Evolutionary conservation across 2,329 filamentous ascomycete species (phyloP).

Genomic region (Tolypocladium sp.): DNA sequence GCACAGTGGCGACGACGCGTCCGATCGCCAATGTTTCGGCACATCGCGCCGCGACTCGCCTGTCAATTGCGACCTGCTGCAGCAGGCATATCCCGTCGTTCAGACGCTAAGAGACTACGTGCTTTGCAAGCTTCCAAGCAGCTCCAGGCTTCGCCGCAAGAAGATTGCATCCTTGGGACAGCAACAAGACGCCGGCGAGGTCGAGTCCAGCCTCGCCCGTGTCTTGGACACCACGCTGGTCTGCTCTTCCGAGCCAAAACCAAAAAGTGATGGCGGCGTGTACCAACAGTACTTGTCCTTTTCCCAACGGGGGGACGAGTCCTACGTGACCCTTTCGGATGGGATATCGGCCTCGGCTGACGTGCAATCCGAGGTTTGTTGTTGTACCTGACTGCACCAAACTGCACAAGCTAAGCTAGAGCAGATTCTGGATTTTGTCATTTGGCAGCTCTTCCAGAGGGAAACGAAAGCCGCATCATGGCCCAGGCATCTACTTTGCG

Average conservation of each 20-base stretch:
- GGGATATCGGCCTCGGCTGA: constrained; percentile 33
- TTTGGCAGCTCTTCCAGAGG: constrained; percentile 68
- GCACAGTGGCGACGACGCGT: constrained; percentile 12
- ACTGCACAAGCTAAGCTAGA: constrained; percentile 6
- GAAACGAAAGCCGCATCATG: constrained; percentile 32
- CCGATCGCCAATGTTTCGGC: background rate
- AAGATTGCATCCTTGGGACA: constrained; percentile 42
- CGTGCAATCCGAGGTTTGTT: constrained; percentile 54
- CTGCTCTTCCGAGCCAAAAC: constrained; percentile 33
- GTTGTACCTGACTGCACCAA: constrained; percentile 1
- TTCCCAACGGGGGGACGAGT: constrained; percentile 53
- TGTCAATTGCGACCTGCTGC: constrained; percentile 53
- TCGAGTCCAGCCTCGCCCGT: constrained; percentile 35
- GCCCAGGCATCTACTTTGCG: constrained; percentile 69
- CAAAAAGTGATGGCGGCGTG: constrained; percentile 24
- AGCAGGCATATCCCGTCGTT: constrained; percentile 57
- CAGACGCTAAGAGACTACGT: constrained; percentile 63
- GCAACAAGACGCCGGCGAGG: constrained; percentile 12
- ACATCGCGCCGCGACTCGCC: constrained; percentile 5
- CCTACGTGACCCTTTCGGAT: constrained; percentile 42
- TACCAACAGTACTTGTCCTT: constrained; percentile 50
- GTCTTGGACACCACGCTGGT: constrained; percentile 65
- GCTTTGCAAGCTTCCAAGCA: constrained; percentile 52
- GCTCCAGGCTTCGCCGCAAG: constrained; percentile 53
- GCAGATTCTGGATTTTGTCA: constrained; percentile 66